A percentile compares a stretch with the other conserved stretches of the same genome.
phyloP scores from a whole-genome alignment of 805 yeast species.

The Kuraishia ogatae region DNA sequence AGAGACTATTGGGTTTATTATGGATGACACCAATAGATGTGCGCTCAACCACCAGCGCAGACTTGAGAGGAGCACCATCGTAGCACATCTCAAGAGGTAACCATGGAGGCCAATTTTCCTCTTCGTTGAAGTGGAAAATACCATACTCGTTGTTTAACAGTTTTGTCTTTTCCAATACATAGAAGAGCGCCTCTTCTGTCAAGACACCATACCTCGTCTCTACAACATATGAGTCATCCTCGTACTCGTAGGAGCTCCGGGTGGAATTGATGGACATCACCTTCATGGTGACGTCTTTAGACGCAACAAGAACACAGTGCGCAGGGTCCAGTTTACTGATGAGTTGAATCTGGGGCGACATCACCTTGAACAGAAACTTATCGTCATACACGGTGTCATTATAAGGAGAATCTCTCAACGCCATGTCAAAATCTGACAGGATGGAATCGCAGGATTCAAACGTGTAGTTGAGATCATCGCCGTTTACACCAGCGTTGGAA shows the following conservation, averaged over 20 bases:
- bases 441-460: slow-evolving; percentile 13
- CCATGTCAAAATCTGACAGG: slow-evolving; percentile 43
- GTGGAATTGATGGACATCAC: slow-evolving; percentile 49
- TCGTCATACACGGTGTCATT: slow-evolving; percentile 17
- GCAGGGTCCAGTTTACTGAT: slow-evolving; percentile 43
- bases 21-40: slow-evolving; percentile 54
- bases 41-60: slow-evolving; percentile 51
- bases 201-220: slow-evolving; percentile 65
- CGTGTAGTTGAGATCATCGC: slow-evolving; percentile 3
- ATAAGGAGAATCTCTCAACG: slow-evolving; percentile 27
- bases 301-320: slow-evolving; percentile 55
- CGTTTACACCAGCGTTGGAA: neutral
- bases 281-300: slow-evolving; percentile 64
- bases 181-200: slow-evolving; percentile 61
- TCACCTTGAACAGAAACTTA: slow-evolving; percentile 54
- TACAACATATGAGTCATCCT: slow-evolving; percentile 23
- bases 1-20: slow-evolving; percentile 41
- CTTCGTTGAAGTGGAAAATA: slow-evolving; percentile 55
- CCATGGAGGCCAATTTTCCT: slow-evolving; percentile 82
- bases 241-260: slow-evolving; percentile 24
- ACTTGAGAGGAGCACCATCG: slow-evolving; percentile 29
- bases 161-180: slow-evolving; percentile 47
- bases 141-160: slow-evolving; percentile 9
- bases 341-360: slow-evolving; percentile 79
- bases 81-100: slow-evolving; percentile 64